Base-by-base conservation (phyloP, 2,329 filamentous ascomycete genomes). In the Colletotrichum somersetense region DNA sequence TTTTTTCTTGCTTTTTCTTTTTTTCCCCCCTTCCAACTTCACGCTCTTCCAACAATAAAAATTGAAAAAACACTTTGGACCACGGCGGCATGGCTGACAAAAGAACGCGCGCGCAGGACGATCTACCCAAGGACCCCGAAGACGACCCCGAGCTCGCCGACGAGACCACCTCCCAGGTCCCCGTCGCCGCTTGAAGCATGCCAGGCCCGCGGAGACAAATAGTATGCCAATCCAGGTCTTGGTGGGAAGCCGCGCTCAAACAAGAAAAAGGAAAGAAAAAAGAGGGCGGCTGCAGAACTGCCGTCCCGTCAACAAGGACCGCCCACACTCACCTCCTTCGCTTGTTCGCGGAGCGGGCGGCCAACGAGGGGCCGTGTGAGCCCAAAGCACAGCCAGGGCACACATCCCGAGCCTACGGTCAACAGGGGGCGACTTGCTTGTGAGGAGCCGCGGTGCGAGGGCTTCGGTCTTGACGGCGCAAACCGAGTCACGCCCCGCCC, bases 61-160 rank as follows among this genome's bases (percentile, higher is more conserved):
- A 6, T 1, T 4, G 2, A 42, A 16, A 42, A 42, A 18, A 7
- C 44, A 46, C 18, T n/a, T 46, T 10, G 20, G 20, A 48, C 20
- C 20, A 48, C 10, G 46, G 4, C 23, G n/a, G 46, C 18, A 57
- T 30, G 16, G 16, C 66, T 68, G 10, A 62, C 62, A n/a, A 2
- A 33, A 26, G 8, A 12, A 18, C 38, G 12, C 44, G 33, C n/a
- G 2, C 42, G 35, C 66, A 87, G 85, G 83, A 85, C 66, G 83
- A 85, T 67, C 75, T 87, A 18, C 85, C 85, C 0, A 82, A 85
- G 72, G 77, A 77, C n/a, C 76, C 77, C n/a, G 76, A 75, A 14
- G 73, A 77, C 38, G 77, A 77, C n/a, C 64, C 76, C n/a, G 75
- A 83, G 78, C 65, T 80, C 77, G 33, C 76, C 7, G 77, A 74